Conservation (phyloP, 2,329 filamentous ascomycete genomes). For the Fusarium siculi region DNA sequence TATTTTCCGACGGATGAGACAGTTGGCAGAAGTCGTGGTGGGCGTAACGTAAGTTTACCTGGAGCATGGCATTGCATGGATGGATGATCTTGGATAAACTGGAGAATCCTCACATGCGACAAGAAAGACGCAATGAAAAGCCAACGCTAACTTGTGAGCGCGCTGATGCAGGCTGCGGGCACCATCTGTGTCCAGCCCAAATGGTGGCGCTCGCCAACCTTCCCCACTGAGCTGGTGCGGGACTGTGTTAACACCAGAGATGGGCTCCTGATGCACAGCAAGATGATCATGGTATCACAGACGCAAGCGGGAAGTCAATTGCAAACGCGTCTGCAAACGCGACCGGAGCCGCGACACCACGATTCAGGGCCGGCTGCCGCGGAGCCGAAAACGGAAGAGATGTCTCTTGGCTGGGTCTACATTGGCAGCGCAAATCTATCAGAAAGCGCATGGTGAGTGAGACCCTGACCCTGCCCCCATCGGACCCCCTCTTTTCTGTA, state of each 20-base stretch:
- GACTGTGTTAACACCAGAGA: conserved; percentile 78
- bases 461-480: conserved; percentile 16
- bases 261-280: conserved; percentile 89
- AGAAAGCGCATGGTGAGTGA: conserved; percentile 84
- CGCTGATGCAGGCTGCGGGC: conserved; percentile 71
- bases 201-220: conserved; percentile 76
- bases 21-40: conserved; percentile 72
- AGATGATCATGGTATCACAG: conserved; percentile 67
- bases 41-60: conserved; percentile 58
- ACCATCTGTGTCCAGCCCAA: conserved; percentile 82
- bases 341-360: conserved; percentile 23
- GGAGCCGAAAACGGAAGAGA: conserved; percentile 34
- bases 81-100: conserved; percentile 23
- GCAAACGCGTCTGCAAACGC: conserved; percentile 24
- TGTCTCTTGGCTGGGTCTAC: conserved; percentile 76
- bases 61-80: conserved; percentile 7
- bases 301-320: conserved; percentile 28
- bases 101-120: conserved; percentile 33
- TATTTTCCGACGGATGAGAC: conserved; percentile 85
- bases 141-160: conserved; percentile 39
- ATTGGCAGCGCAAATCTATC: conserved; percentile 92
- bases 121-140: conserved; percentile 21
- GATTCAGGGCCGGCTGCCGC: conserved; percentile 20
- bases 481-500: conserved; percentile 24
- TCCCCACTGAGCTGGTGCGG: conserved; percentile 77